Conservation (phyloP, 1,284 basidiomycete genomes). For the Marasmius fiardii region DNA sequence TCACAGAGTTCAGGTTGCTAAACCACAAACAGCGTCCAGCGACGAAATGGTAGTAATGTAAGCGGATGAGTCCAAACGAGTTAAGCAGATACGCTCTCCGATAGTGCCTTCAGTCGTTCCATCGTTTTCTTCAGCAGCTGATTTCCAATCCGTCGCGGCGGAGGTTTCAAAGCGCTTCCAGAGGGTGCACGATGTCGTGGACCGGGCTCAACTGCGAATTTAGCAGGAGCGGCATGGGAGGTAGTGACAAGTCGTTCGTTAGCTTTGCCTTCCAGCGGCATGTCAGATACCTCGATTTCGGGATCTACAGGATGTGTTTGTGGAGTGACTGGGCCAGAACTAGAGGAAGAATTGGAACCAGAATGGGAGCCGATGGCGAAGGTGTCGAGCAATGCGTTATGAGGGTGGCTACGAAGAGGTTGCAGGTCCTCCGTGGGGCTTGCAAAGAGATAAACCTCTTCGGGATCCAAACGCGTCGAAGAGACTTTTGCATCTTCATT, state of each 20-base stretch:
- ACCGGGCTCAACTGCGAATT: neutral
- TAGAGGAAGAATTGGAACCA: conserved; percentile 13
- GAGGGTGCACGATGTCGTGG: conserved; percentile 13
- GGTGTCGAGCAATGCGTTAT: conserved; percentile 7
- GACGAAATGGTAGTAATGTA: conserved; percentile 2
- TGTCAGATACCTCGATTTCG: conserved; percentile 36
- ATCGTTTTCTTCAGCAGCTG: conserved; percentile 13
- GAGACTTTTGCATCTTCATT: neutral
- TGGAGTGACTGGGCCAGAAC: conserved; percentile 41
- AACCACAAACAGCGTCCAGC: neutral
- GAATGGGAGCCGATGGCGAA: conserved; percentile 12
- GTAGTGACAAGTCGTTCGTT: conserved; percentile 19
- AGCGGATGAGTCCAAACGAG: neutral
- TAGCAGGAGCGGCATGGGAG: conserved; percentile 3
- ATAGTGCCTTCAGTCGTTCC: conserved; percentile 12
- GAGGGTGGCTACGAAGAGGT: conserved; percentile 8
- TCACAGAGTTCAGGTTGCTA: conserved; percentile 3
- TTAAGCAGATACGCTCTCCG: conserved; percentile 11
- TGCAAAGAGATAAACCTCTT: conserved; percentile 32
- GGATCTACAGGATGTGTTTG: conserved; percentile 36
- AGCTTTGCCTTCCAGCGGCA: conserved; percentile 29
- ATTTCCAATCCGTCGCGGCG: conserved; percentile 12
- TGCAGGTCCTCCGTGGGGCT: conserved; percentile 29
- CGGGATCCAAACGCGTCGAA: conserved; percentile 22
- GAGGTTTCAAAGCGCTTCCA: conserved; percentile 9